These are phyloP conservation scores for Ustilago cynodontis DNA, from an alignment of 1,284 basidiomycete genomes.

Conservation along the genomic window DNA sequence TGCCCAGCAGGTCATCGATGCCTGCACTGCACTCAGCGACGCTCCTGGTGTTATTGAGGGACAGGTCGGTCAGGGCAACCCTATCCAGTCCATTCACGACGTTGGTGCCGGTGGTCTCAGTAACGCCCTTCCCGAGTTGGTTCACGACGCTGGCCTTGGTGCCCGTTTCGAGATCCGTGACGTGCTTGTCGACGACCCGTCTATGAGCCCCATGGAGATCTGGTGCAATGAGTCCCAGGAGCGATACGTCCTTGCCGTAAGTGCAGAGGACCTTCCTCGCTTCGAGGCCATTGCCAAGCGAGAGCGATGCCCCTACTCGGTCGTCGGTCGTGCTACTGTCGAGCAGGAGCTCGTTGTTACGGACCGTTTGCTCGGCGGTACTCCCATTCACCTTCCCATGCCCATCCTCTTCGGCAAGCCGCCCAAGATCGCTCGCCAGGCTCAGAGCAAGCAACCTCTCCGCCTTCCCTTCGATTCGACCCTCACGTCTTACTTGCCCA, in stretches of 20 bases:
- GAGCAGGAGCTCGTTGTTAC: slow-evolving; percentile 85
- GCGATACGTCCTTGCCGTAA: slow-evolving; percentile 85
- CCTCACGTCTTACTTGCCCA: slow-evolving; percentile 77
- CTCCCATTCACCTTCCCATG: slow-evolving; percentile 92
- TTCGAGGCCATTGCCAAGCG: slow-evolving; percentile 86
- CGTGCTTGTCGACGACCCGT: slow-evolving; percentile 88
- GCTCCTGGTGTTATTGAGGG: slow-evolving; percentile 44
- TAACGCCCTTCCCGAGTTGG: slow-evolving; percentile 95
- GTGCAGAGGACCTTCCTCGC: slow-evolving; percentile 54
- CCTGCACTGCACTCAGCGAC: slow-evolving; percentile 69
- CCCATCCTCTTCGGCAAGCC: slow-evolving; percentile 96
- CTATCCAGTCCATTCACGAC: slow-evolving; percentile 96
- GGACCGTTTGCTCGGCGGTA: slow-evolving; percentile 82
- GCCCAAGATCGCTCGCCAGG: slow-evolving; percentile 87
- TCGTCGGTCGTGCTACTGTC: slow-evolving; percentile 87
- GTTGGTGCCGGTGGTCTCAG: slow-evolving; percentile 97
- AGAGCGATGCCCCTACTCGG: slow-evolving; percentile 91
- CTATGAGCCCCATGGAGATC: slow-evolving; percentile 99
- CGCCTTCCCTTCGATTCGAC: slow-evolving; percentile 80
- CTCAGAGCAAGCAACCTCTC: slow-evolving; percentile 74
- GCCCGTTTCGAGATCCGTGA: slow-evolving; percentile 95
- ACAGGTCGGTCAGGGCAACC: slow-evolving; percentile 72
- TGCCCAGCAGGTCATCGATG: slow-evolving; percentile 96
- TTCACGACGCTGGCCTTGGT: slow-evolving; percentile 92
- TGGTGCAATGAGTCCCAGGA: slow-evolving; percentile 99